Evolutionary conservation across 129 eudicot genomes (phyloP), one percentile per base, ranked within the genome.

Genomic region (Sambucus nigra): DNA sequence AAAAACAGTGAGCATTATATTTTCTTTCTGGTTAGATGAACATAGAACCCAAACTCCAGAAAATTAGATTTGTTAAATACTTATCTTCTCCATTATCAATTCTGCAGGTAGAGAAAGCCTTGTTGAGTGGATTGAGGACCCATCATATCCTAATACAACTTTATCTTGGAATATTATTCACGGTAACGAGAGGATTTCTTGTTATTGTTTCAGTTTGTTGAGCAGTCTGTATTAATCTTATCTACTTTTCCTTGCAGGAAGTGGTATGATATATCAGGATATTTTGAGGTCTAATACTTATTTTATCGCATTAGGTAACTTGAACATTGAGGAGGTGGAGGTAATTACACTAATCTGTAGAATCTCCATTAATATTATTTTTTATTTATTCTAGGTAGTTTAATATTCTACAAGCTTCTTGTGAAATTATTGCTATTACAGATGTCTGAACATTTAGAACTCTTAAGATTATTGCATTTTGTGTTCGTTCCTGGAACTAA

Each of bases 141-240:
- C 74, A 20, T 53, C 63, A 22, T 69, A 68, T 44, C 74, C 74
- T 14, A 68, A 69, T 42, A 60, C 62, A 42, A 69, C 68, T 13
- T 25, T 61, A 22, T 69, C 68, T 33, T 69, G 74, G 74, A 69
- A 61, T 11, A 45, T 44, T 16, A 61, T 69, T 25, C 29, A 69
- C 25, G 74, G 74, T 69, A 61, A 46, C 23, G n/a, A 35, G 8
- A 15, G 8, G 17, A n/a, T 38, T 8, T n/a, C 25, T 15, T 58
- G 16, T 18, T 17, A 13, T 32, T 53, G 10, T 53, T 15, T 22
- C 0, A 21, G 2, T 19, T 15, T 13, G 31, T 38, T 23, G 16
- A 24, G 1, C 21, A 17, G 35, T 57, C 20, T 33, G 4, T 38
- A 14, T 58, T 7, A 5, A 16, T 58, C 38, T 8, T 12, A 11